Conservation (phyloP, 2,329 filamentous ascomycete genomes). For the Nannizziopsis arthrosporioides region DNA sequence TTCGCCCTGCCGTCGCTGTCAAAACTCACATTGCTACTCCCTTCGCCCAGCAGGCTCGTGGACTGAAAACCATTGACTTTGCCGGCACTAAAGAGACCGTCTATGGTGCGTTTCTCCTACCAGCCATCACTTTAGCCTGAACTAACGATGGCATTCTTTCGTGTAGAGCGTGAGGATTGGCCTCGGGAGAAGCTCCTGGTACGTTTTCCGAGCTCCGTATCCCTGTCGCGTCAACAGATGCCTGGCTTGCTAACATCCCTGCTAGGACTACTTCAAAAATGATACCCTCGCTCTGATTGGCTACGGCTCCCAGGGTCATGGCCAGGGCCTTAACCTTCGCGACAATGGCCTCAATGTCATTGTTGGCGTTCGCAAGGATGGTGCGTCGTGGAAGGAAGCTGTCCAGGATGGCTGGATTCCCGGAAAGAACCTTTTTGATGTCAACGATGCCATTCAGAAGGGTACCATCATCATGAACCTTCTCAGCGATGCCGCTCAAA, state of each 20-base stretch:
- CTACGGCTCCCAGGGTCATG: conserved; percentile 96
- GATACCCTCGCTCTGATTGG: conserved; percentile 98
- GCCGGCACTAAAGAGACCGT: conserved; percentile 90
- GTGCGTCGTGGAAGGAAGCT: conserved; percentile 96
- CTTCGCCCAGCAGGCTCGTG: conserved; percentile 59
- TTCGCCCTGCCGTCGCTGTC: conserved; percentile 40
- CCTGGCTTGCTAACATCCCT: background rate
- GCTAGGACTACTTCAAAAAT: conserved; percentile 98
- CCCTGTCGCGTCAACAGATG: background rate
- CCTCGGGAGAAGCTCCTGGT: conserved; percentile 95
- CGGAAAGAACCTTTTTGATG: conserved; percentile 97
- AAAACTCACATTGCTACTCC: conserved; percentile 36
- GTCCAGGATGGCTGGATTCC: conserved; percentile 94
- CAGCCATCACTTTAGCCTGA: background rate
- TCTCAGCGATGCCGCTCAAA: conserved; percentile 93
- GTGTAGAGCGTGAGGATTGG: conserved; percentile 90
- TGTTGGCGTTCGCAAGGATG: conserved; percentile 95
- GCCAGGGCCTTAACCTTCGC: conserved; percentile 97
- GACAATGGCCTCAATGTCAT: conserved; percentile 99
- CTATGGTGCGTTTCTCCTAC: conserved; percentile 54
- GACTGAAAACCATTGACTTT: conserved; percentile 98
- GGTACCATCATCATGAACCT: conserved; percentile 99
- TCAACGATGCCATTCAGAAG: conserved; percentile 87
- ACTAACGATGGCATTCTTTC: conserved; percentile 14
- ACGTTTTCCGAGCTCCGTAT: conserved; percentile 33